Evolutionary conservation across 306 rosid genomes (phyloP).

Genomic region (Casuarina cunninghamiana): DNA sequence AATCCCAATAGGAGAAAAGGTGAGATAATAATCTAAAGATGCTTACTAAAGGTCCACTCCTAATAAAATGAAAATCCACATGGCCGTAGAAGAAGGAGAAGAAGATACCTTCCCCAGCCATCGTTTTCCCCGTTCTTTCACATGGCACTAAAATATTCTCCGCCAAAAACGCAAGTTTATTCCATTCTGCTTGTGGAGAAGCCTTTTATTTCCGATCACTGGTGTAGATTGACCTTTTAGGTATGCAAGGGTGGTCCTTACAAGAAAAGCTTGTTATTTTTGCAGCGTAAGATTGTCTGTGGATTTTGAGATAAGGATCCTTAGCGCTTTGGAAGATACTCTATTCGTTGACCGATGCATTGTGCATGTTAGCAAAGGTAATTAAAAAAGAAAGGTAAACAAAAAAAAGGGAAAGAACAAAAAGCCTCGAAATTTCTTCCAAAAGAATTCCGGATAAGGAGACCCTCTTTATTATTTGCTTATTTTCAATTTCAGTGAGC

Average conservation of each 20-base stretch:
- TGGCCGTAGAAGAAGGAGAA: not conserved
- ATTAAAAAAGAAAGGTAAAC: too few relatives aligned
- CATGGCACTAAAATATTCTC: not conserved
- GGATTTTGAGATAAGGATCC: too few relatives aligned
- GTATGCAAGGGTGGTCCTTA: too few relatives aligned
- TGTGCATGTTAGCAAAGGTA: too few relatives aligned
- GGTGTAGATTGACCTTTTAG: too few relatives aligned
- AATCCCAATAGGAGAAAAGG: not conserved
- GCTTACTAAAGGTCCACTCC: not conserved
- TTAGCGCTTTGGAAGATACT: too few relatives aligned
- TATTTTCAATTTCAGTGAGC: not conserved
- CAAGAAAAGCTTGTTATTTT: too few relatives aligned
- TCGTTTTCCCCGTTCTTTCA: not conserved
- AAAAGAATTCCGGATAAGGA: too few relatives aligned
- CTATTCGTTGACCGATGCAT: too few relatives aligned
- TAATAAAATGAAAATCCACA: not conserved
- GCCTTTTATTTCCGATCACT: not conserved
- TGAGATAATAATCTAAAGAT: not conserved
- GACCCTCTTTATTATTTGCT: not conserved
- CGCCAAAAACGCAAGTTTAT: not conserved
- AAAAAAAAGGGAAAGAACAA: too few relatives aligned
- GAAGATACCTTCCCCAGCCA: slow-evolving; percentile 11
- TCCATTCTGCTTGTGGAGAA: not conserved
- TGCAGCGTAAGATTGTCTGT: too few relatives aligned
- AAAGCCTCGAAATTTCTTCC: too few relatives aligned